Base-by-base conservation (phyloP, 2,329 filamentous ascomycete species). In the Lecanosticta acicola region DNA sequence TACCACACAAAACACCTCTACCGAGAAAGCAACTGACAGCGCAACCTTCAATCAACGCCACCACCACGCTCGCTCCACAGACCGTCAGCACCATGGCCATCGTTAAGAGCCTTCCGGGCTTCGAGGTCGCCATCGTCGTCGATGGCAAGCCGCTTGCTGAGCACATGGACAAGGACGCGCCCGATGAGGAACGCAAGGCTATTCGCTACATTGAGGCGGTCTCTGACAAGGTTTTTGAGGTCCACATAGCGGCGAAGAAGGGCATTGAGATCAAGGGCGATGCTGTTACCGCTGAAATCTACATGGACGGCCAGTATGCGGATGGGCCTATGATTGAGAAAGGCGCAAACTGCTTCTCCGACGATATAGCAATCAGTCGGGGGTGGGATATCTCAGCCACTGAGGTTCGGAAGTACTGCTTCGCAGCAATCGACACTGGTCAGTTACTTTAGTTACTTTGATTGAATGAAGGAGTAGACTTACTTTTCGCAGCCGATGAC, bases 161-260 rank as follows among this genome's bases (percentile, higher is more conserved):
- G 39, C 46, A 56, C 21, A 29, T 29, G 4, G 54, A 59, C 26
- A 3, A 26, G 1, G 42, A 55, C 9, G 20, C 14, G 3, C 37
- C 41, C 10, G 45, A 52, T 9, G 26, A 47, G 8, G n/a, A 29
- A 4, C 4, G 17, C 17, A 46, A 39, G 13, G 46, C 49, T 3
- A 39, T 43, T 1, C 55, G 45, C 8, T 60, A 58, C 48, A 45
- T 61, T 35, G 56, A 59, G 43, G 55, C 50, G 10, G 32, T 39
- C 0, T 43, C 45, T 10, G 51, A 35, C n/a, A 41, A 51, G 18
- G 26, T 18, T 13, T 61, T 58, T 36, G 43, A 41, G 9, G 42
- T 59, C 14, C 32, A 38, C 3, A 16, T 54, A 18, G 48, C 33
- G 13, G 37, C 44, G 3, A 13, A 24, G 3, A 32, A 33, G 20